These are phyloP conservation scores for Naegleria lovaniensis DNA, from an alignment of 208 protist species.

Conservation along the genomic window DNA sequence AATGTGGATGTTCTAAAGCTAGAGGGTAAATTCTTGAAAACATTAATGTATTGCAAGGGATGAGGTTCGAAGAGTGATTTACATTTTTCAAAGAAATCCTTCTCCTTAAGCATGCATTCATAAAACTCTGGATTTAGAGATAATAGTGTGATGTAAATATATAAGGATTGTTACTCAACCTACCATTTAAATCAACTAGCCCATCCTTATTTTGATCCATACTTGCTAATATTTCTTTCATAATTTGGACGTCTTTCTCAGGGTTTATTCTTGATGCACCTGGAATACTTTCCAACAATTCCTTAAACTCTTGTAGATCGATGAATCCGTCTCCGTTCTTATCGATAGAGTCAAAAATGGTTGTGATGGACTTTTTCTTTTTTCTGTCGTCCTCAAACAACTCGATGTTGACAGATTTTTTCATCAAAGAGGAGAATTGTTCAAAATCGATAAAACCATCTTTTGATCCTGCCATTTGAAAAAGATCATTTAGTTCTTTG, in stretches of 20 bases:
- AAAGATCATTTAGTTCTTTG: background rate
- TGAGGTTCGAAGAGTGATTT: background rate
- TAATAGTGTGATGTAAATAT: no score
- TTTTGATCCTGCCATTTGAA: background rate
- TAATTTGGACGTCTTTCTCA: background rate
- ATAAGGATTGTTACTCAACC: no score
- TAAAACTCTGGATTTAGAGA: background rate
- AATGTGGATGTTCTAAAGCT: background rate
- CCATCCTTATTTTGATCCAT: background rate
- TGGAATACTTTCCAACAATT: background rate
- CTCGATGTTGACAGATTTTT: background rate
- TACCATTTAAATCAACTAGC: background rate
- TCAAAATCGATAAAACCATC: background rate
- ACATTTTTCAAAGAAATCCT: background rate
- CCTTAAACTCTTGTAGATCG: background rate
- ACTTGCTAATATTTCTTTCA: background rate
- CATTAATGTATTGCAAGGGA: background rate
- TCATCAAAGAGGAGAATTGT: background rate
- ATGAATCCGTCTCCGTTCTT: background rate
- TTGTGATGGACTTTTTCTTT: background rate
- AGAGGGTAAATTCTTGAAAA: background rate
- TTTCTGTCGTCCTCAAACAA: background rate
- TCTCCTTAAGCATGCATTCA: background rate
- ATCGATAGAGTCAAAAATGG: background rate
- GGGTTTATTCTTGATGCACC: background rate